Base-by-base conservation (phyloP, 495 filamentous ascomycete genomes). In the Aspergillus steynii region DNA sequence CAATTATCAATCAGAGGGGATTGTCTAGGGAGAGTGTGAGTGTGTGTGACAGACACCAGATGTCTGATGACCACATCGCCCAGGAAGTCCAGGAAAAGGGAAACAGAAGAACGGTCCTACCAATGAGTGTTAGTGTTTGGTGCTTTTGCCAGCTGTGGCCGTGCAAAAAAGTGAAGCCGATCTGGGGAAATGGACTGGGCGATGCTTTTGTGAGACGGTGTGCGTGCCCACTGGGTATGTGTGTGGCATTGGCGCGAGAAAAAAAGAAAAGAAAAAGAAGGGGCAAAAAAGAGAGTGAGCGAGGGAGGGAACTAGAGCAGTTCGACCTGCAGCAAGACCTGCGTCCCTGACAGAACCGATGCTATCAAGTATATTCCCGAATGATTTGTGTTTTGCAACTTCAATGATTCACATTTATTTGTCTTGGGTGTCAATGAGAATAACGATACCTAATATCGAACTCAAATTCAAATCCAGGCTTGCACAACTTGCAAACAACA, bases 171-270 rank as follows among this genome's bases (percentile, higher is more conserved):
- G 20, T 55, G 42, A 59, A 56, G 50, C 56, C 53, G 59, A 64
- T 68, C 63, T 66, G 63, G 65, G 63, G 61, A 65, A 61, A 61
- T 45, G 51, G 65, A 51, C 59, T 61, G 62, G 56, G 50, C 34
- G 48, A 60, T 51, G 20, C 42, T 59, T 67, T 65, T 60, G 61
- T 55, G 56, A 61, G 59, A 53, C 32, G 9, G 53, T 60, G 68
- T 67, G 65, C 60, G 68, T 67, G 68, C 52, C 34, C 59, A 58
- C 48, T 66, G 59, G 32, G 51, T 64, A 60, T 61, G 62, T 66
- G 66, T 62, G 63, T 68, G 62, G 68, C 65, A 70, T 65, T 70
- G 65, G 37, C 31, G 60, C 49, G 20, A 31, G 45, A 61, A 59
- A 61, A 59, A n/a, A 58, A 29, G 26, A 29, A 53, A 27, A 53